These are phyloP conservation scores for Penicillium sp. DNA, from an alignment of 2,329 filamentous ascomycete species.

Conservation along the genomic window DNA sequence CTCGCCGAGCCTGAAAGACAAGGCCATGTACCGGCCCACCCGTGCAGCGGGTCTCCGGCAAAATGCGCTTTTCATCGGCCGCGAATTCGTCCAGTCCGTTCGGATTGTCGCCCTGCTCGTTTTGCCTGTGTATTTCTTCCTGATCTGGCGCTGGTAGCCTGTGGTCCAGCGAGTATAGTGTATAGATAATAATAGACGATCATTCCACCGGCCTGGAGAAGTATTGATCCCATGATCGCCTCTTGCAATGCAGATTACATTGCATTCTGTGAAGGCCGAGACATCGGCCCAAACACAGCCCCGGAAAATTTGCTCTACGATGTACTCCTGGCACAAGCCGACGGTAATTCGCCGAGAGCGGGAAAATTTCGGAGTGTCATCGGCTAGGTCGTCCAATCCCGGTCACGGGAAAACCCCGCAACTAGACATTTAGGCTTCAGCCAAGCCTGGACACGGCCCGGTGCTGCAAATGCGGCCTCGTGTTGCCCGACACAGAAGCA, in stretches of 20 bases:
- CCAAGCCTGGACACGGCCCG: constrained; percentile 10
- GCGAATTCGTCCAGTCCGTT: constrained; percentile 58
- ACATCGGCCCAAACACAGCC: neutral
- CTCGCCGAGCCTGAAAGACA: constrained; percentile 27
- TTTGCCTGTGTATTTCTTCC: constrained; percentile 59
- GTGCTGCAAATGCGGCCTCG: neutral
- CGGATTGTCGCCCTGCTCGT: constrained; percentile 62
- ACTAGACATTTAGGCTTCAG: constrained; percentile 4
- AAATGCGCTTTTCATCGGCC: constrained; percentile 42
- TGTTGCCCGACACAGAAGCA: neutral
- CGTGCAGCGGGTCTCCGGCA: constrained; percentile 27
- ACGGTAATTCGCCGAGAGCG: constrained; percentile 8
- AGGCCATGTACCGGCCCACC: constrained; percentile 20
- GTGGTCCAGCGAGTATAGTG: constrained; percentile 15
- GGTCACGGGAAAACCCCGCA: constrained; percentile 16
- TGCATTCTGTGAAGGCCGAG: neutral
- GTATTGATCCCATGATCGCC: neutral
- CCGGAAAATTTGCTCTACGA: neutral
- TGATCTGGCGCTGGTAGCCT: constrained; percentile 58
- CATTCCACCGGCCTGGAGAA: neutral
- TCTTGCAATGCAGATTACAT: neutral
- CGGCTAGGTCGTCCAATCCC: constrained; percentile 18
- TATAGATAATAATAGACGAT: constrained; percentile 7
- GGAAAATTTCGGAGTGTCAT: constrained; percentile 12
- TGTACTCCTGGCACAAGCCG: neutral